Base-by-base conservation (phyloP, 2,329 filamentous ascomycete species). In the Hypoxylon rubiginosum region DNA sequence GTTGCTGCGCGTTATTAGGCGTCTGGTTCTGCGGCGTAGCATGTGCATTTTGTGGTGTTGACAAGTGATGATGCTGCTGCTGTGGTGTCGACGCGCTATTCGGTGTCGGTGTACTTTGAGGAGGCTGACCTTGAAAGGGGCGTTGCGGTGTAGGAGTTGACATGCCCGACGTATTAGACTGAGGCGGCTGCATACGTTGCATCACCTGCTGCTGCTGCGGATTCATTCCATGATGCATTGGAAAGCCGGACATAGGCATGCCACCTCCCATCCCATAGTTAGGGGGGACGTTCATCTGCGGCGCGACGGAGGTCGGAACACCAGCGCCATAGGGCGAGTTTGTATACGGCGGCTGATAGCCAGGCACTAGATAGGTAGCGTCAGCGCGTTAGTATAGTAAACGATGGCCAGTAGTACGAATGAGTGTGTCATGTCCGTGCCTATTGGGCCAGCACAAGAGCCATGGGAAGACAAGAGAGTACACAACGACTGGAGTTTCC, bases 271-370 rank as follows among this genome's bases (percentile, higher is more conserved):
- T 88, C 81, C 88, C 86, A 72, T 88, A 90, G 75, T 84, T 87
- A 54, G 79, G 79, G 53, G 81, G 79, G 65, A 81, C 76, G 64
- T 83, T 82, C 70, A 79, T 80, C 70, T 86, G 86, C 8, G 83
- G 82, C 46, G 79, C 80, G 68, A 82, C 81, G 39, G 85, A 80
- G 52, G 82, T 80, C 19, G 84, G 81, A 73, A 86, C 79, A 70
- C 83, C 82, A 71, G 84, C 79, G 66, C 85, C 86, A 73, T 89
- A 90, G 4, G 87, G 84, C 36, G 85, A 84, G 72, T 80, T 82
- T 24, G 85, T 83, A 70, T 87, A 90, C 56, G 88, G 86, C 43
- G 86, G 80, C 69, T 88, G 88, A 68, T 85, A 88, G 52, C 77
- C 75, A 71, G 85, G 78, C 82, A 88, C 86, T 88, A 76, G 63